Evolutionary conservation across 2,329 filamentous ascomycete genomes (phyloP).

Genomic region (Colletotrichum limetticola): DNA sequence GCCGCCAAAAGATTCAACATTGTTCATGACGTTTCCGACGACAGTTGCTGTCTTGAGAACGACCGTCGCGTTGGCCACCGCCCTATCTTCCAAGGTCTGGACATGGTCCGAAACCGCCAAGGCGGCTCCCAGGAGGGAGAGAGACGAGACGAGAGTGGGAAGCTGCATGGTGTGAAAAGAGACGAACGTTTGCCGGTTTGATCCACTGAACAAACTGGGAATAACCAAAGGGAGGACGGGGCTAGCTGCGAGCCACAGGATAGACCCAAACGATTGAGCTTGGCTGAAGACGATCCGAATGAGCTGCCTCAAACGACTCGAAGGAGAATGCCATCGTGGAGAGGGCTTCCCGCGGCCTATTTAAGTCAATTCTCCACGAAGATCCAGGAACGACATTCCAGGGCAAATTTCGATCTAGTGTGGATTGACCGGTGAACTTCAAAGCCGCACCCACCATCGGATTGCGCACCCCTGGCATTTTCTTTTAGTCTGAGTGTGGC

Average conservation of each 20-base stretch:
- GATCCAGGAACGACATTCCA: neutral
- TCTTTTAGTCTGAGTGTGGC: neutral
- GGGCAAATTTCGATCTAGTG: neutral
- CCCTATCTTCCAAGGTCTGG: constrained; percentile 28
- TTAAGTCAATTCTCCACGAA: constrained; percentile 9
- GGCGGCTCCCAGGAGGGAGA: constrained; percentile 24
- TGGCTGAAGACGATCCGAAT: constrained; percentile 19
- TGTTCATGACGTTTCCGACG: constrained; percentile 36
- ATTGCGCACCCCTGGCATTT: constrained; percentile 1
- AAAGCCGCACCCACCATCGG: constrained; percentile 16
- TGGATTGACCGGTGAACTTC: constrained; percentile 9
- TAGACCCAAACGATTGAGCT: constrained; percentile 14
- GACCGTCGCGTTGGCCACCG: constrained; percentile 29
- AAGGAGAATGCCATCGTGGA: neutral
- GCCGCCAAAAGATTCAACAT: constrained; percentile 68
- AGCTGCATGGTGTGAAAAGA: constrained; percentile 19
- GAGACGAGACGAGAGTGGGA: constrained; percentile 20
- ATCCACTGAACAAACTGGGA: neutral
- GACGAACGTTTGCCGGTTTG: neutral
- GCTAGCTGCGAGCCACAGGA: neutral
- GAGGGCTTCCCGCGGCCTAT: constrained; percentile 7
- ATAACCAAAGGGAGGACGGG: neutral
- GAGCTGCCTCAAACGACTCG: constrained; percentile 11
- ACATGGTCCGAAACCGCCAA: constrained; percentile 18
- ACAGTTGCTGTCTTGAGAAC: constrained; percentile 37